Base-by-base conservation (phyloP, 208 protist species). In the Endotrypanum monterogeii region DNA sequence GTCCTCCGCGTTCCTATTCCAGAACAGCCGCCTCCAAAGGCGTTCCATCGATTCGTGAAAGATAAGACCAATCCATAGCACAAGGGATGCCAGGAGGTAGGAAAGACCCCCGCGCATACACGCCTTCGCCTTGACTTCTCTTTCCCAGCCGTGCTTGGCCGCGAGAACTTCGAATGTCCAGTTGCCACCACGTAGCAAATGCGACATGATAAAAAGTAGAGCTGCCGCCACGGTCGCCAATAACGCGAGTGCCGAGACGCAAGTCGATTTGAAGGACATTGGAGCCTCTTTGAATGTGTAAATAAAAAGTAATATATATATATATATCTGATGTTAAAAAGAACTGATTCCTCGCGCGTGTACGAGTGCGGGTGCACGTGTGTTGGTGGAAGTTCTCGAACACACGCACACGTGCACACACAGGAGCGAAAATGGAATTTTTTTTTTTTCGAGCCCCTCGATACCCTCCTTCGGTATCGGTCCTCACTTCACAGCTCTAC, bases 141-240 rank as follows among this genome's bases (percentile, higher is more conserved):
- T 32, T 48, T 88, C 79, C 90, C 87, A 92, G 9, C 76, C 77
- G 44, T 86, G 48, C 67, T 90, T 87, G 7, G 76, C 79, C n/a
- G 82, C 79, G 3, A 89, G 50, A 14, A 92, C 76, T 35, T 84
- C 73, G 52, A 93, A 92, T 20, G 86, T 91, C 81, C 83, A 88
- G 73, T 78, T 87, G 30, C 77, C 78, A 61, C 79, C 66, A 55
- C 72, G 44, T 35, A 91, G 77, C 56, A 83, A 82, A 16, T 76
- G 55, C 1, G 79, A 65, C 46, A 89, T 55, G 32, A 79, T 81
- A 46, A 87, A 85, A 50, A 90, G 79, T 8, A 90, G 66, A 28
- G 89, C 60, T 51, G 79, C 74, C 20, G 74, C 63, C 25, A 79
- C 71, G 57, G 88, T 63, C 32, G 82, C 81, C 67, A 87, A 83